Evolutionary conservation across 371 early-diverging fungal species (phyloP).

Genomic region (Syncephalastrum sp.): DNA sequence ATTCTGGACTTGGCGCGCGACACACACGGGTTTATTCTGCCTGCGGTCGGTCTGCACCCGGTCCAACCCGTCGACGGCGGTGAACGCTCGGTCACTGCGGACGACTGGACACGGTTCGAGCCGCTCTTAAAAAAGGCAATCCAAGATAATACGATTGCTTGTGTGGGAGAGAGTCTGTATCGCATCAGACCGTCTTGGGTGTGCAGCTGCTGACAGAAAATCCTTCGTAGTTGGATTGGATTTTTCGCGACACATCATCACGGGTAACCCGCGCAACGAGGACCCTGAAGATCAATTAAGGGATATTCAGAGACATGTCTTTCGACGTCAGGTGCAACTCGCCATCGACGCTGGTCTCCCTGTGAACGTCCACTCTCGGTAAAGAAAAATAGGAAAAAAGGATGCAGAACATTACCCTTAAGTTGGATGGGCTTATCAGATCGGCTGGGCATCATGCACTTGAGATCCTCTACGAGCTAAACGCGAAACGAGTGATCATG

Average conservation of each 20-base stretch:
- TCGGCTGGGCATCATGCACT: slow-evolving; percentile 72
- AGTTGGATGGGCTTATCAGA: slow-evolving; percentile 6
- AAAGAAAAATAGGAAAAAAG: neutral
- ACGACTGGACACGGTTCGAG: slow-evolving; percentile 38
- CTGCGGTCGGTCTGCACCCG: slow-evolving; percentile 48
- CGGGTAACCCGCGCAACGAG: slow-evolving; percentile 20
- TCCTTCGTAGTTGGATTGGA: slow-evolving; percentile 57
- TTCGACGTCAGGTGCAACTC: slow-evolving; percentile 49
- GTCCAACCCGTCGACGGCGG: slow-evolving; percentile 37
- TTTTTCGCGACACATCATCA: slow-evolving; percentile 62
- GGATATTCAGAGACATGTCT: slow-evolving; percentile 53
- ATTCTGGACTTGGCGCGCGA: slow-evolving; percentile 34
- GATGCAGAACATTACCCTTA: neutral
- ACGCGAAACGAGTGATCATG: slow-evolving; percentile 52
- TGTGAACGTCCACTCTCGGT: slow-evolving; percentile 69
- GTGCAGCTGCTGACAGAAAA: neutral
- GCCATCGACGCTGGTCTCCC: slow-evolving; percentile 56
- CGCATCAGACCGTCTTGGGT: neutral
- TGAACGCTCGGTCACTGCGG: slow-evolving; percentile 32
- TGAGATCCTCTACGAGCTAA: slow-evolving; percentile 48
- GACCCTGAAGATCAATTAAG: slow-evolving; percentile 43
- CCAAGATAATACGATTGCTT: slow-evolving; percentile 16
- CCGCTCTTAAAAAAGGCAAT: slow-evolving; percentile 36
- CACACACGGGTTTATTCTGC: slow-evolving; percentile 35
- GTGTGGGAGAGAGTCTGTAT: slow-evolving; percentile 50